phyloP scores from a whole-genome alignment of 78 protist genomes.

The Guillardia theta region DNA sequence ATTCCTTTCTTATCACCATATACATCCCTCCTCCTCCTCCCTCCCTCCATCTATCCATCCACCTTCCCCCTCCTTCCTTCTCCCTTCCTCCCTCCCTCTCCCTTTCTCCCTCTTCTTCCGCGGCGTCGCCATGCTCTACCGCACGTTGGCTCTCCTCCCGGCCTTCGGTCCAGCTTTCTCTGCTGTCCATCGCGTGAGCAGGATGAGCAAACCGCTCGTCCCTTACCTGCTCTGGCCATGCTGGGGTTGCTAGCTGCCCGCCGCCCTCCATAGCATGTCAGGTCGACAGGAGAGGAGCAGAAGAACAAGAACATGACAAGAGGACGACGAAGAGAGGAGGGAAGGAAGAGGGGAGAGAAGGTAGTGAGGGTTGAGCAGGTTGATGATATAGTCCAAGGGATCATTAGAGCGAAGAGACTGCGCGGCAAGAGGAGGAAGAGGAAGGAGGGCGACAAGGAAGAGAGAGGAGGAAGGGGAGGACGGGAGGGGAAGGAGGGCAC shows the following conservation, averaged over 20 bases:
- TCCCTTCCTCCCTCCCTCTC: no score
- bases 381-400: no score
- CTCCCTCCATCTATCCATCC: background rate
- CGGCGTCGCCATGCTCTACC: no score
- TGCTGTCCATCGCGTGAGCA: no score
- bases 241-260: background rate
- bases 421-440: background rate
- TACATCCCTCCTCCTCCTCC: background rate
- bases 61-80: no score
- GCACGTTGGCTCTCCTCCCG: no score
- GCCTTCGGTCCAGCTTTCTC: no score
- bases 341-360: background rate
- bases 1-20: background rate
- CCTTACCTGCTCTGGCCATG: no score
- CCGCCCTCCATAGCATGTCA: background rate
- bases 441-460: background rate
- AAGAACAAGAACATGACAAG: background rate
- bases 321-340: background rate
- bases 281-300: background rate
- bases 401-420: no score
- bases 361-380: background rate
- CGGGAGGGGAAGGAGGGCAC: background rate
- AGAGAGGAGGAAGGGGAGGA: background rate
- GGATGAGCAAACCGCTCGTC: no score
- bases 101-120: no score